Evolutionary conservation across 2,329 filamentous ascomycete species (phyloP), one percentile per base, ranked within the genome.

Genomic region (Pezicula rhizophila): DNA sequence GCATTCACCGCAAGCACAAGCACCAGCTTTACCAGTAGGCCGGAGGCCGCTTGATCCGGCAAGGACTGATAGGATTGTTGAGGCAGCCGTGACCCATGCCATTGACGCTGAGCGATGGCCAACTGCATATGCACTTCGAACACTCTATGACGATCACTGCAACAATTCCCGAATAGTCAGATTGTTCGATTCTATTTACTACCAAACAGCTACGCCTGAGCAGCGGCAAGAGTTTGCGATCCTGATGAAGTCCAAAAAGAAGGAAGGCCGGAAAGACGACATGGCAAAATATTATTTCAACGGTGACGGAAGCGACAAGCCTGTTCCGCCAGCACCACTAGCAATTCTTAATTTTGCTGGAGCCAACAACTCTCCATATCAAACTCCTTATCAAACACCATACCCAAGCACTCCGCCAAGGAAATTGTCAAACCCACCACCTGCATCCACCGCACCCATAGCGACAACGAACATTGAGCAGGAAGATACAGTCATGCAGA

Each of bases 101-200:
- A 64, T 84, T 43, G 67, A 71, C 51, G 72, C 77, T 59, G 70
- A 71, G 52, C 76, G 78, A 50, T 83, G 79, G 61, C 77, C 79
- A 47, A 84, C 80, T 8, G 81, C 80, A 2, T 84, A 75, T 69
- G 79, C 80, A 38, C 68, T 84, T 51, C 72, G 79, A 46, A 75
- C 72, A 12, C 69, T 83, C 51, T 84, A 80, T 63, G 78, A 84
- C 55, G 78, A 83, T 59, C 73, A 76, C 51, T 70, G 70, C 40
- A 63, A 67, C 35, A 71, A 82, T 55, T 64, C 70, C 14, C 66
- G 67, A 33, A 80, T 82, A 57, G 68, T 83, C 50, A 66, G 70
- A 52, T 75, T 83, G 70, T 66, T 84, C 41, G 76, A 80, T 63
- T 73, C 77, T 51, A 70, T 84, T 40, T 82, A 76, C 62, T 69